Base-by-base conservation (phyloP, 2,329 filamentous ascomycete genomes). In the Trichoderma afroharzianum region DNA sequence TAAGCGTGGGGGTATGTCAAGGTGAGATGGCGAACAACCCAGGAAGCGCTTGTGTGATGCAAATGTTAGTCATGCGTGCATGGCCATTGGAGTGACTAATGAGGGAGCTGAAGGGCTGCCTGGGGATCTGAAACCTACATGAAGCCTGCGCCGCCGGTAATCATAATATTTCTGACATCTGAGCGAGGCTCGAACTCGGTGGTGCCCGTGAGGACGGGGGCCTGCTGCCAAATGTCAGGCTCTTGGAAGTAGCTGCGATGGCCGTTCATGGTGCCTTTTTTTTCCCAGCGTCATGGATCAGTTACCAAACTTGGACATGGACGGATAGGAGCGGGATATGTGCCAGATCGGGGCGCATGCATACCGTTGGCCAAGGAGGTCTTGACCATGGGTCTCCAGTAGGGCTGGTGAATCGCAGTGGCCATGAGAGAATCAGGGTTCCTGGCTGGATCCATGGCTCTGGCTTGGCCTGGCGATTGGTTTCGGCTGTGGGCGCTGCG, bases 61-160 rank as follows among this genome's bases (percentile, higher is more conserved):
- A 30, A 68, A 43, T 8, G 28, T 71, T 32, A 39, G 43, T 55
- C 43, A 55, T 43, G 32, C 33, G 30, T 28, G 43, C 68, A 57
- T 39, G 66, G 36, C 57, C 55, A 28, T 24, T 53, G 21, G 21
- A 21, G 8, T 5, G 11, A 5, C 18, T 21, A 12, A 12, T 4
- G 47, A 24, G 5, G 47, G 5, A 53, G 47, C 47, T 14, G 21
- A 24, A 53, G 47, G 47, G 47, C 11, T 18, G n/a, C n/a, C 18
- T 21, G 33, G 7, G 33, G 33, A 14, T 32, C 30, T 33, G 28
- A 24, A 63, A 66, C 91, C 81, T 85, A 94, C 92, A 95, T 95
- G 85, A 96, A 96, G 76, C 93, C 93, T 73, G 92, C 93, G 68
- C 93, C 93, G 63, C 93, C 93, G 24, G 93, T 95, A 74, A 96